phyloP scores from a whole-genome alignment of 192 early-diverging fungal species.

The Lobosporangium transversale region DNA sequence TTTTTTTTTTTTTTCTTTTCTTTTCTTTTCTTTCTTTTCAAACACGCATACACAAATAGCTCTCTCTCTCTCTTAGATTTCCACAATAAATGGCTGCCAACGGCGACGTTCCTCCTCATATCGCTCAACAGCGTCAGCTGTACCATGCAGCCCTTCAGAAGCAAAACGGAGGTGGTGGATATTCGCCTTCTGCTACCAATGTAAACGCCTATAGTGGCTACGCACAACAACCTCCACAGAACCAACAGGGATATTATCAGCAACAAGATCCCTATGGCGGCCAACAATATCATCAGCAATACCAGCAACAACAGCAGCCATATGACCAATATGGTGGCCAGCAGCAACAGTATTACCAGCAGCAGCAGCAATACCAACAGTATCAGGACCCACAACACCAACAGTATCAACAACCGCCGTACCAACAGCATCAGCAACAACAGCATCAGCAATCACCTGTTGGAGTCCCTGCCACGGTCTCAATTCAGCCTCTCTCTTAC shows the following conservation, averaged over 20 bases:
- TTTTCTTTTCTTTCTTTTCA: not conserved
- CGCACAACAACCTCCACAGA: no score
- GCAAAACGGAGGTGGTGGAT: constrained; percentile 32
- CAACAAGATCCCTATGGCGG: constrained; percentile 13
- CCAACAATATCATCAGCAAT: constrained; percentile 10
- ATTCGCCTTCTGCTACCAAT: constrained; percentile 3
- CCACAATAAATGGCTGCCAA: constrained; percentile 27
- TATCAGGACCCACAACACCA: constrained; percentile 26
- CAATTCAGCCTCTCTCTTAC: constrained; percentile 39
- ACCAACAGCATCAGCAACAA: constrained; percentile 25
- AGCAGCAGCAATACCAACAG: constrained; percentile 29
- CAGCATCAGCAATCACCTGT: constrained; percentile 8
- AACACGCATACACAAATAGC: no score
- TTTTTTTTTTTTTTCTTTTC: not conserved
- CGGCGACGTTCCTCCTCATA: constrained; percentile 34
- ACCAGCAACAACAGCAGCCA: constrained; percentile 18
- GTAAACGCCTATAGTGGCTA: constrained; percentile 19
- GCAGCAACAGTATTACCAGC: constrained; percentile 9
- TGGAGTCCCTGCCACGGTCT: constrained; percentile 20
- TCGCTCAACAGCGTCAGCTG: constrained; percentile 33
- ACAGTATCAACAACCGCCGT: constrained; percentile 10
- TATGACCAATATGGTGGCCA: constrained; percentile 11
- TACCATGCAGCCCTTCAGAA: constrained; percentile 41
- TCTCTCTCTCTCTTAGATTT: no score
- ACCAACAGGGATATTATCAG: constrained; percentile 28